Base-by-base conservation (phyloP, 495 filamentous ascomycete species). In the Xylaria flabelliformis region DNA sequence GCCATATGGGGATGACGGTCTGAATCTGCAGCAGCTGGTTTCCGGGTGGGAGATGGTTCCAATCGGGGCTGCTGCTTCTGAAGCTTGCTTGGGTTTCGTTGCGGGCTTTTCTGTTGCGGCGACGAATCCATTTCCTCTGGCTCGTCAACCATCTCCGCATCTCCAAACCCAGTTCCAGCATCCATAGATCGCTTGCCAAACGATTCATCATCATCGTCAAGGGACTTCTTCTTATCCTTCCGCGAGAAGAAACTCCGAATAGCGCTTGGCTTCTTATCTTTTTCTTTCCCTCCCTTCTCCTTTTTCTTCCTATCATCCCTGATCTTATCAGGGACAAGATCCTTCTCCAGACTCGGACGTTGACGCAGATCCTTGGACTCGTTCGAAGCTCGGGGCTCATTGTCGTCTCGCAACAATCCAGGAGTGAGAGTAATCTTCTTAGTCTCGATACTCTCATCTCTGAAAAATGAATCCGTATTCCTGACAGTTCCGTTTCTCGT, bases 381-480 rank as follows among this genome's bases (percentile, higher is more conserved):
- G 74, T 74, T 87, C 17, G 89, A 90, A 10, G 82, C 81, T 62
- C 88, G 78, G 8, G 86, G 81, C n/a, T 86, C 87, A 56, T 83
- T 85, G 74, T 97, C 95, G 71, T 98, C 95, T 19, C 96, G 90
- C 48, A 98, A 85, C n/a, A 99, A 85, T 72, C 95, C 97, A 15
- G 96, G 96, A 0, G 96, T 99, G 41, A 99, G 86, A 2, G 94
- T 97, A 72, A 99, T 97, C 84, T 99, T 99, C 81, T 95, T 93
- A 1, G 96, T 97, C 78, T 98, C 97, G 46, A 92, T 90, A 39
- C 90, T 93, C 74, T 99, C 96, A 72, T 98, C 96, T 80, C 94
- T 97, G 87, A 97, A 98, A 85, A 99, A 97, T 12, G 93, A 97
- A 78, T 98, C 94, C 15, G 93, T 94, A 77, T 95, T 95, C 69